A percentile compares a stretch with the other conserved stretches of the same genome.
These are phyloP conservation scores for Linaria vulgaris DNA, from an alignment of 257 asterid species.

Conservation along the genomic window DNA sequence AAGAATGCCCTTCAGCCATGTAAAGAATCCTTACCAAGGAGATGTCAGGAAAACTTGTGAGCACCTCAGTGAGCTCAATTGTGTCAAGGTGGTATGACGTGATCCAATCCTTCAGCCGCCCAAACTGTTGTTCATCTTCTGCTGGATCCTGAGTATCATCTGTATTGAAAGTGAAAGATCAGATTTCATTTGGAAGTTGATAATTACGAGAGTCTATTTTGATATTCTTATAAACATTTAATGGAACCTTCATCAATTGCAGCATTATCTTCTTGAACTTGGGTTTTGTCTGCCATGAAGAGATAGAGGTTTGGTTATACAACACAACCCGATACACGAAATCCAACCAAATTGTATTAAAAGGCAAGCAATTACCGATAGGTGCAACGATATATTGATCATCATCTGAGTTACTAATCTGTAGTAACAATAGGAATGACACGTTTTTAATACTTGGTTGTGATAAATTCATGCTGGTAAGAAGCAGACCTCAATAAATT, in stretches of 20 bases:
- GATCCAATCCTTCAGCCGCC: constrained; percentile 79
- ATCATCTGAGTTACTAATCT: constrained; percentile 72
- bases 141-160: constrained; percentile 84
- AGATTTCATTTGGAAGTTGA: constrained; percentile 18
- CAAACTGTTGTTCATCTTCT: constrained; percentile 72
- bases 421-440: constrained; percentile 29
- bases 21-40: too few relatives aligned
- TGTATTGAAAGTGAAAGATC: constrained; percentile 33
- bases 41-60: too few relatives aligned
- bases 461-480: constrained; percentile 13
- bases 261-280: constrained; percentile 38
- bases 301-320: constrained; percentile 22
- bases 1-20: too few relatives aligned
- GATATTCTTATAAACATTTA: constrained; percentile 16
- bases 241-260: constrained; percentile 57
- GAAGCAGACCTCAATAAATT: constrained; percentile 22
- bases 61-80: constrained; percentile 40
- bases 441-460: constrained; percentile 18
- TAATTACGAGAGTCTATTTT: constrained; percentile 2
- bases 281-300: constrained; percentile 45
- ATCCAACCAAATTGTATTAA: neutral
- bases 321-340: constrained; percentile 18
- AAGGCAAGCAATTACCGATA: constrained; percentile 44
- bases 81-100: constrained; percentile 63
- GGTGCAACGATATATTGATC: constrained; percentile 73